Conservation (phyloP, 164 flowering plant genomes). For the Taxillus chinensis region DNA sequence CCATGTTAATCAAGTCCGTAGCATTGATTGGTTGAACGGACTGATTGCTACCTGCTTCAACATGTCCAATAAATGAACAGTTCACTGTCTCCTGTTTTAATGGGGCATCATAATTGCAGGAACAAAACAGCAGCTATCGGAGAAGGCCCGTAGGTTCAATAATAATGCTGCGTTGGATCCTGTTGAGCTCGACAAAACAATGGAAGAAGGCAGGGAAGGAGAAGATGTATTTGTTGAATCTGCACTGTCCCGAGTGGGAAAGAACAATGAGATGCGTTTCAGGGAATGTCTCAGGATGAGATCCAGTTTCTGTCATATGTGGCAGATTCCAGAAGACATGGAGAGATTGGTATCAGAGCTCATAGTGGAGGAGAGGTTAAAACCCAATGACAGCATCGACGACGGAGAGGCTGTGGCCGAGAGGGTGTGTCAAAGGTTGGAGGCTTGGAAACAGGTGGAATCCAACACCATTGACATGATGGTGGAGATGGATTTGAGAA, state of each 20-base stretch:
- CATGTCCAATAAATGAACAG: background rate
- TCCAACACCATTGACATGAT: conserved; percentile 71
- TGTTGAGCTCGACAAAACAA: conserved; percentile 59
- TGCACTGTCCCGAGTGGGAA: too few relatives aligned
- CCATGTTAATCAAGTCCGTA: too few relatives aligned
- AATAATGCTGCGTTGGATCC: conserved; percentile 65
- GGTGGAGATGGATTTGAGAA: conserved; percentile 60
- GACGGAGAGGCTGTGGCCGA: conserved; percentile 20
- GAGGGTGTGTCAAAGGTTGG: conserved; percentile 47
- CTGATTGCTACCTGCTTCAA: too few relatives aligned
- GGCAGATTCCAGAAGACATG: conserved; percentile 33
- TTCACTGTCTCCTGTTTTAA: background rate
- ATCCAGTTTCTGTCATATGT: conserved; percentile 8
- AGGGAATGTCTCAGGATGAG: background rate
- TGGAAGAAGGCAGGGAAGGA: conserved; percentile 33
- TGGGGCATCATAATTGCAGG: conserved; percentile 26
- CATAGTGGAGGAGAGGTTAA: conserved; percentile 37
- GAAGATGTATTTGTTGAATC: conserved; percentile 7
- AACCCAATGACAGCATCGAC: background rate
- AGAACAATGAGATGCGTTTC: too few relatives aligned
- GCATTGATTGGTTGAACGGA: too few relatives aligned
- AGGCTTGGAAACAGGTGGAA: conserved; percentile 55
- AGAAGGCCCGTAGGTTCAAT: conserved; percentile 68
- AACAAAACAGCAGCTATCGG: conserved; percentile 51
- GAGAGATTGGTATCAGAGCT: conserved; percentile 49